These are phyloP conservation scores for Alternaria brassicae DNA, from an alignment of 2,329 filamentous ascomycete genomes.

Conservation along the genomic window DNA sequence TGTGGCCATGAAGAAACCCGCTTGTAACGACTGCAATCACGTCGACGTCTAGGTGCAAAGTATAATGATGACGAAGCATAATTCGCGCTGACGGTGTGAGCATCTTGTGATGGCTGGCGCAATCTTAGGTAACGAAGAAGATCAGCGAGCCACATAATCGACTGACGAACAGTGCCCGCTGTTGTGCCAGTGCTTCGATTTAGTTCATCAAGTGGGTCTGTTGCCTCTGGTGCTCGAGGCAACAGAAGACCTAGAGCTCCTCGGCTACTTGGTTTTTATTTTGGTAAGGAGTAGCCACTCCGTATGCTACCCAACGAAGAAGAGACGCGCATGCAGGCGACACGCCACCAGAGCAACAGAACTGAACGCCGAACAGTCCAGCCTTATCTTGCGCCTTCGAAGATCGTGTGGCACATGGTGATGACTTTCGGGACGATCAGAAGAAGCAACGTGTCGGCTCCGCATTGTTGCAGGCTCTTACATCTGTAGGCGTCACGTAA, in stretches of 20 bases:
- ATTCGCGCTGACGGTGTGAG: slow-evolving; percentile 8
- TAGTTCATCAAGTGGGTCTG: slow-evolving; percentile 6
- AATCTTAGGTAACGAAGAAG: slow-evolving; percentile 8
- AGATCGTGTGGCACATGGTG: neutral
- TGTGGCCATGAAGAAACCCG: slow-evolving; percentile 21
- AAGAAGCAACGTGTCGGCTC: slow-evolving; percentile 11
- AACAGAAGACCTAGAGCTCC: slow-evolving; percentile 3
- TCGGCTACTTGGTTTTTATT: neutral
- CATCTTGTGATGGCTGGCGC: slow-evolving; percentile 13
- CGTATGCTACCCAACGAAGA: slow-evolving; percentile 1
- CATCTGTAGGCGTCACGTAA: slow-evolving; percentile 1
- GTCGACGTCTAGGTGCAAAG: slow-evolving; percentile 3
- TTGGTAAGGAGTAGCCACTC: neutral
- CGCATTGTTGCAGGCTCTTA: slow-evolving; percentile 3
- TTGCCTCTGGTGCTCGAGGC: slow-evolving; percentile 3
- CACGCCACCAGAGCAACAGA: slow-evolving; percentile 5
- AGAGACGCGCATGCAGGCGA: neutral
- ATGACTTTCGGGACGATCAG: slow-evolving; percentile 6
- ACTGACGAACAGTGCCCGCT: slow-evolving; percentile 11
- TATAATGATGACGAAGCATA: slow-evolving; percentile 20
- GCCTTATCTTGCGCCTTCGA: slow-evolving; percentile 4
- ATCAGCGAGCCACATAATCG: slow-evolving; percentile 16
- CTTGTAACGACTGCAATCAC: slow-evolving; percentile 17
- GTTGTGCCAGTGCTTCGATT: slow-evolving; percentile 9
- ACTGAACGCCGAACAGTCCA: slow-evolving; percentile 4